phyloP scores from a whole-genome alignment of 306 rosid species.

The Cicer arietinum region DNA sequence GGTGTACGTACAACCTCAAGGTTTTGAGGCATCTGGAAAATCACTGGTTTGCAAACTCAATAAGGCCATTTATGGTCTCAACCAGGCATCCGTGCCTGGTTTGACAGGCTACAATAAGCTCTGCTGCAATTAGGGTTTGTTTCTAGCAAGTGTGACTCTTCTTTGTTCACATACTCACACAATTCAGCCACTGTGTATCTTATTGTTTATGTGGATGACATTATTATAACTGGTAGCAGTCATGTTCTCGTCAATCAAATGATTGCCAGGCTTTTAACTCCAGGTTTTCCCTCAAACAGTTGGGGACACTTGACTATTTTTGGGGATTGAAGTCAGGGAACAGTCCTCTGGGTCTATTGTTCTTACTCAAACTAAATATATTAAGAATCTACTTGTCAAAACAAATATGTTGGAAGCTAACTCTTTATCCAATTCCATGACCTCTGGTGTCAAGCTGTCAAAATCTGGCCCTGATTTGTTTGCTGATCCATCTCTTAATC shows the following conservation, averaged over 20 bases:
- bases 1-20: neutral
- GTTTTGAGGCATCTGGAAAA: neutral
- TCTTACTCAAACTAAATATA: neutral
- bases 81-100: neutral
- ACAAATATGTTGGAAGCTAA: neutral
- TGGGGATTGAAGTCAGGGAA: neutral
- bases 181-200: neutral
- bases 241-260: neutral
- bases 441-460: neutral
- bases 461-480: no score
- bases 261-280: neutral
- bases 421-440: neutral
- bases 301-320: neutral
- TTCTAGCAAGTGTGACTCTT: neutral
- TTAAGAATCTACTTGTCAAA: neutral
- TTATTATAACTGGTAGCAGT: neutral
- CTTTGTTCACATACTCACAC: neutral
- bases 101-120: neutral
- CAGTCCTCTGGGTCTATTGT: neutral
- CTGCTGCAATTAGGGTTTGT: neutral
- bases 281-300: neutral
- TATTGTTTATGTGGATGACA: neutral
- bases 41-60: neutral
- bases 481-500: neutral
- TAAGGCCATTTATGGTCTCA: neutral